These are phyloP conservation scores for Astragalus glycyphyllos DNA, from an alignment of 306 rosid species.

Conservation along the genomic window DNA sequence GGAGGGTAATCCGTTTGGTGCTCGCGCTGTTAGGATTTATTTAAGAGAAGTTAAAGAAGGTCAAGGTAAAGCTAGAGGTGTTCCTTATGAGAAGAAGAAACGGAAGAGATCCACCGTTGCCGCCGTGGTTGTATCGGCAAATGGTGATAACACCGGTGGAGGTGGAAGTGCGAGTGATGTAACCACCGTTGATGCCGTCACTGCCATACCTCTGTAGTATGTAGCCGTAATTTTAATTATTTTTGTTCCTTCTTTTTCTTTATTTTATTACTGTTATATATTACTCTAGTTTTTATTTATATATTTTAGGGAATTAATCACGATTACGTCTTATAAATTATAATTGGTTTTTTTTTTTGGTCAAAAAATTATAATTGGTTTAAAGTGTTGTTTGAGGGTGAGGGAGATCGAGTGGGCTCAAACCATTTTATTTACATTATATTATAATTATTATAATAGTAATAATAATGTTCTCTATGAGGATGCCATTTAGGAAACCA, in stretches of 20 bases:
- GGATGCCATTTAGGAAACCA: constrained; percentile 46
- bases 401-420: too few relatives aligned
- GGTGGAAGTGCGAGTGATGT: not conserved
- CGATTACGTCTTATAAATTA: constrained; percentile 38
- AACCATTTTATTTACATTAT: too few relatives aligned
- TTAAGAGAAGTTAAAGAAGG: constrained; percentile 82
- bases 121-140: constrained; percentile 1
- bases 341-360: too few relatives aligned
- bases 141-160: not conserved
- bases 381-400: too few relatives aligned
- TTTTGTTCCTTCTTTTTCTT: not conserved
- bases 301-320: constrained; percentile 41
- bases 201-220: constrained; percentile 53
- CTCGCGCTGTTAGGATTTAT: constrained; percentile 86
- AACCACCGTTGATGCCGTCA: not conserved
- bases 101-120: constrained; percentile 59
- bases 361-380: too few relatives aligned
- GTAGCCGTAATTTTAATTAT: constrained; percentile 34
- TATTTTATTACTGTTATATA: constrained; percentile 11
- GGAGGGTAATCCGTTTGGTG: constrained; percentile 86
- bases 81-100: constrained; percentile 93
- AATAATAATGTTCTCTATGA: too few relatives aligned
- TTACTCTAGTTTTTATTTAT: constrained; percentile 31
- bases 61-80: constrained; percentile 92
- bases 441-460: too few relatives aligned